Evolutionary conservation across 2,329 filamentous ascomycete species (phyloP).

Genomic region (Colletotrichum lupini): DNA sequence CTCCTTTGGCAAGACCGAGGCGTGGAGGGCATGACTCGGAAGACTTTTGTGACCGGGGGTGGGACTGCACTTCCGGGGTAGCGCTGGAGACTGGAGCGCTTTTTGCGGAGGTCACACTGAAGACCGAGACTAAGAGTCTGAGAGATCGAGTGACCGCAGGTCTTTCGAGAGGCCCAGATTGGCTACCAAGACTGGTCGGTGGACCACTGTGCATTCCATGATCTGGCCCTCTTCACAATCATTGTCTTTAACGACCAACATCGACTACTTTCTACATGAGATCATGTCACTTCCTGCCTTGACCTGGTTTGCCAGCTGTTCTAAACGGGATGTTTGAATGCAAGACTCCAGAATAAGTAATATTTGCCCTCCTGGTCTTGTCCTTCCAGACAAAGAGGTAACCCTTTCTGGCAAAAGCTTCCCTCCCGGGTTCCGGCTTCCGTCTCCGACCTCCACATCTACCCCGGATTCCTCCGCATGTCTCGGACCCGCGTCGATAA

Average conservation of each 20-base stretch:
- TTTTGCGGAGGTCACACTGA: slow-evolving; percentile 12
- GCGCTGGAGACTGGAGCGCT: not conserved
- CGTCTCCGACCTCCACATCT: slow-evolving; percentile 4
- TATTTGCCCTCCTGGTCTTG: not conserved
- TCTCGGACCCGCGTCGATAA: not conserved
- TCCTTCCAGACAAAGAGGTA: not conserved
- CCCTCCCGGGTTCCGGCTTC: slow-evolving; percentile 11
- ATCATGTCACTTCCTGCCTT: not conserved
- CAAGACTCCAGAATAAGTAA: not conserved
- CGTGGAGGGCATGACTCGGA: slow-evolving; percentile 8
- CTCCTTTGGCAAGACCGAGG: slow-evolving; percentile 4
- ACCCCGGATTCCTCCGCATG: not conserved
- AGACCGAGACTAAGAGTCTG: not conserved
- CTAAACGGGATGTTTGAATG: not conserved
- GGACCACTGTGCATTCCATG: not conserved
- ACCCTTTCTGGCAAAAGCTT: slow-evolving; percentile 1
- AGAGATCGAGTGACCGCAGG: not conserved
- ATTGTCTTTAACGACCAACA: not conserved
- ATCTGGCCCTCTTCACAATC: too few species aligned
- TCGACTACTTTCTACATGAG: not conserved
- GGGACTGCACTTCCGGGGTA: not conserved
- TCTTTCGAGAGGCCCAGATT: not conserved
- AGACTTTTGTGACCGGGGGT: slow-evolving; percentile 4
- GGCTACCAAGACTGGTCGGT: not conserved
- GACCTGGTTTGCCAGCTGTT: not conserved